Base-by-base conservation (phyloP, 2,329 filamentous ascomycete genomes). In the Leptographium galeiforme region DNA sequence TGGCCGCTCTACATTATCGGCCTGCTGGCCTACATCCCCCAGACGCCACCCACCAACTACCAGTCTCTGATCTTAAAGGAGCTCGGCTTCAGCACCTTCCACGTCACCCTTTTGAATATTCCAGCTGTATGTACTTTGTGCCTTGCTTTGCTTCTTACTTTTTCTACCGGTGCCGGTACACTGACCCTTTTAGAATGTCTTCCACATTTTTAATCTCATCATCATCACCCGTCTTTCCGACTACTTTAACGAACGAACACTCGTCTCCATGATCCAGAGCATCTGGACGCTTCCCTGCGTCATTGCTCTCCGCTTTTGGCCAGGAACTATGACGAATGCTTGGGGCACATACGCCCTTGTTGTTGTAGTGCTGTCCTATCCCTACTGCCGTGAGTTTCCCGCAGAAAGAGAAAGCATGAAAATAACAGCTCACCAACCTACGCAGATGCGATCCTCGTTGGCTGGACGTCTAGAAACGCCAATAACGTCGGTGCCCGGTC, bases 81-180 rank as follows among this genome's bases (percentile, higher is more conserved):
- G 2, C 66, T 84, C 0, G 81, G 74, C 2, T 83, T 82, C 64
- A 67, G 71, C 56, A 79, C 76, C 4, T 81, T 85, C 61, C 66
- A 78, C 14, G 72, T 79, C 1, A 85, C 84, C 59, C 63, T 86
- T 33, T 71, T 86, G 8, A 73, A 75, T 2, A 84, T 85, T 13
- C 54, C 54, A 8, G 48, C 50, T 81, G 67, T 70, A 58, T 58
- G 64, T 57, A 30, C 13, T 33, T 33, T 41, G 50, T 54, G 6
- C 19, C 14, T 6, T 43, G 43, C 36, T 11, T 3, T 10, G 4
- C 25, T 25, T 32, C 6, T 16, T 36, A n/a, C 32, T 19, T 3
- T 33, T 11, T 51, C 14, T 36, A 10, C 12, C 18, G 4, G 39
- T 43, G 38, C 48, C 34, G 39, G 19, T 14, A 32, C 18, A 33